Conservation (phyloP, 2,329 filamentous ascomycete genomes). For the Xenoacremonium recifei region DNA sequence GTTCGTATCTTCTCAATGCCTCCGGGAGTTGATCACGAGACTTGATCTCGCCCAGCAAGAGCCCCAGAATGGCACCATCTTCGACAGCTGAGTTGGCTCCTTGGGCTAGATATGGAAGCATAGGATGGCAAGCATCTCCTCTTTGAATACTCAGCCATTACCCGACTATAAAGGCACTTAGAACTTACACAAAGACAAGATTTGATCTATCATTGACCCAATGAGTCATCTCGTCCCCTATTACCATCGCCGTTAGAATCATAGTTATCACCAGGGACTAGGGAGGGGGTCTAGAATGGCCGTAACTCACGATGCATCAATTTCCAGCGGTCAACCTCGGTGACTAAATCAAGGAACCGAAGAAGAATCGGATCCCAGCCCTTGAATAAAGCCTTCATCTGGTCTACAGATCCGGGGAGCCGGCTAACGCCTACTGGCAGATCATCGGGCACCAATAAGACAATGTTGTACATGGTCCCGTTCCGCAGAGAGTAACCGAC, state of each 20-base stretch:
- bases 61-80: not conserved
- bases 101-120: not conserved
- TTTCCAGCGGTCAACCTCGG: not conserved
- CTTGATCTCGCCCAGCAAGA: no score
- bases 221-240: not conserved
- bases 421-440: not conserved
- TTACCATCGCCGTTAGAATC: not conserved
- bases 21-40: no score
- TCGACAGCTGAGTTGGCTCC: not conserved
- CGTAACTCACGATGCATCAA: not conserved
- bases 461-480: no score
- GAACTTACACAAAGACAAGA: no score
- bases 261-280: not conserved
- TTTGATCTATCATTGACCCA: not conserved
- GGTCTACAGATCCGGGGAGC: not conserved
- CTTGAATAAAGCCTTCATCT: not conserved
- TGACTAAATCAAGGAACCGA: not conserved
- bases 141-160: not conserved
- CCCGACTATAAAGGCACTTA: no score
- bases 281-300: not conserved
- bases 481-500: no score
- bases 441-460: no score
- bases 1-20: no score
- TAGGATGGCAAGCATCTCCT: not conserved
- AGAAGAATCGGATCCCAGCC: not conserved